phyloP scores from a whole-genome alignment of 2,329 filamentous ascomycete species.

The Hypoxylon sp. region DNA sequence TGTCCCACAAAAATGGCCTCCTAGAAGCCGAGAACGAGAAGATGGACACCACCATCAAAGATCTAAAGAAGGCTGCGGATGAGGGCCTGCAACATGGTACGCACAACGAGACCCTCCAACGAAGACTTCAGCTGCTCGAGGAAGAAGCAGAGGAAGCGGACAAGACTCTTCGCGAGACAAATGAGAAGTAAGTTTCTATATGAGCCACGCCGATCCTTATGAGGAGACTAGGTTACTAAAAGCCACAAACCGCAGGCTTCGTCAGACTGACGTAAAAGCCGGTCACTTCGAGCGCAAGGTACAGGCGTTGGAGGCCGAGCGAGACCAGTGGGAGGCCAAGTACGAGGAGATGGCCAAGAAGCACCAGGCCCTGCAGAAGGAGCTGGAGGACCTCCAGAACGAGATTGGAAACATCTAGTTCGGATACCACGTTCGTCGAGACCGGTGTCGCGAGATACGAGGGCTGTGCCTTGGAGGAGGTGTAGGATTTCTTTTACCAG shows the following conservation, averaged over 20 bases:
- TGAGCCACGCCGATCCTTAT: background rate
- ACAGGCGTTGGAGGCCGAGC: conserved; percentile 90
- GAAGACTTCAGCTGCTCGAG: conserved; percentile 94
- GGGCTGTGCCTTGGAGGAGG: conserved; percentile 34
- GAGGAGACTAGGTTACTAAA: conserved; percentile 12
- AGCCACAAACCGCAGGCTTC: conserved; percentile 73
- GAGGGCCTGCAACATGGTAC: conserved; percentile 85
- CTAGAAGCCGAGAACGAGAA: conserved; percentile 94
- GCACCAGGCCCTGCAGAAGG: conserved; percentile 85
- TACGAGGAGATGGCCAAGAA: conserved; percentile 98
- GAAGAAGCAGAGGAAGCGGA: conserved; percentile 98
- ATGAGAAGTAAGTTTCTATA: conserved; percentile 87
- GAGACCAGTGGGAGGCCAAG: conserved; percentile 96
- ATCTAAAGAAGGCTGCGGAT: conserved; percentile 87
- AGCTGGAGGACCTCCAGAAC: conserved; percentile 79
- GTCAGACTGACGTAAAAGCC: conserved; percentile 98
- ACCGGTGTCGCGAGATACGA: conserved; percentile 32
- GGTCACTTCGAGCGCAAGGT: conserved; percentile 99
- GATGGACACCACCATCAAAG: conserved; percentile 84
- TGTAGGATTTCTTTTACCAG: conserved; percentile 39
- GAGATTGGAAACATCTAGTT: conserved; percentile 93
- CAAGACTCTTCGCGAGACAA: conserved; percentile 95
- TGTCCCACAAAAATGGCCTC: conserved; percentile 93
- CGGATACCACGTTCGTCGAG: conserved; percentile 37
- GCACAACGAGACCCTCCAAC: conserved; percentile 91